Base-by-base conservation (phyloP, 768 basidiomycete genomes). In the Harrya chromipes region DNA sequence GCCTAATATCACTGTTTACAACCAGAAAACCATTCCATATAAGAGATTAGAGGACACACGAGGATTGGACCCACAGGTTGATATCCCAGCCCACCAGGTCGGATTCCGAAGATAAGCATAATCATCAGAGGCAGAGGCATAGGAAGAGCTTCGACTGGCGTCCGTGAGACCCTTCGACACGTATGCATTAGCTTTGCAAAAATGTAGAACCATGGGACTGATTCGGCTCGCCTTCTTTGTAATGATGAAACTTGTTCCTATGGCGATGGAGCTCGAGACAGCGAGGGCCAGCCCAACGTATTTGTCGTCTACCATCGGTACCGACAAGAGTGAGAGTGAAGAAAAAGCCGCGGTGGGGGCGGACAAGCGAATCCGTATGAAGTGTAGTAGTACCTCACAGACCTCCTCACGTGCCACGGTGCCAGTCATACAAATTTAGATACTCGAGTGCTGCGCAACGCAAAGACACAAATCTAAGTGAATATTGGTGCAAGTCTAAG, bases 11-110 rank as follows among this genome's bases (percentile, higher is more conserved):
- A 98, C 95, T 98, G 65, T n/a, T 40, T n/a, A 40, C 27, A 17
- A 33, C 20, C 23, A 38, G 12, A 19, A 39, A 4, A 54, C 26
- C 37, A 36, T 29, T 46, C 46, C 52, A 51, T 44, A 41, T 43
- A 31, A 54, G 50, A 11, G 36, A 40, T 16, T 44, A 42, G n/a
- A n/a, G 24, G 49, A 49, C n/a, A 46, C 2, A 21, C 23, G n/a
- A 39, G 24, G 16, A 6, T 43, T 13, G 31, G 33, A 83, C 93
- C 70, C 66, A 97, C 95, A 76, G 12, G 89, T 94, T 34, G 82
- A 75, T 75, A 97, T 95, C 46, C 97, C 95, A 4, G 85, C 85
- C 95, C 95, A 99, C 95, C 95, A 99, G 55, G 93, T 85, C 27
- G 91, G 89, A 74, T 91, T 97, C 59, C 76, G 80, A 41, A 99